Percentiles rank a stretch among this genome's conserved stretches.
Conservation (phyloP, 2,329 filamentous ascomycete species). For the Hansfordia pulvinata region DNA sequence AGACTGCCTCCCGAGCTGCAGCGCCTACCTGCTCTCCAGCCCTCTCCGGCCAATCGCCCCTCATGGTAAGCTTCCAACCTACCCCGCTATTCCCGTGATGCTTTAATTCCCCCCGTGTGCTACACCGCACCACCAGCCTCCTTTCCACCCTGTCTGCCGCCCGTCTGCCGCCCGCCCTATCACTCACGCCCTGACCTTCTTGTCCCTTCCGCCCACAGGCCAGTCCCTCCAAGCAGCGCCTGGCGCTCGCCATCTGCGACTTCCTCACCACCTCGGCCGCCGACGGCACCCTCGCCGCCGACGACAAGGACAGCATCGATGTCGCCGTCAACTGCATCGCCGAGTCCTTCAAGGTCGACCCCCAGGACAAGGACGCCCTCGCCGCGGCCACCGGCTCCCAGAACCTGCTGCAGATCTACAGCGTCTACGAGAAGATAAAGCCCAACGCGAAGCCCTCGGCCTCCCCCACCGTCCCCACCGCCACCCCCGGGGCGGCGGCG, state of each 20-base stretch:
- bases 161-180: no score
- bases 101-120: no score
- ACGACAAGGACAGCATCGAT: slow-evolving; percentile 89
- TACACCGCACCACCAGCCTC: no score
- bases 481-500: slow-evolving; percentile 24
- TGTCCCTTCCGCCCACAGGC: no score
- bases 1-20: no score
- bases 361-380: slow-evolving; percentile 59
- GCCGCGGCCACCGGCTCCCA: slow-evolving; percentile 71
- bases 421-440: slow-evolving; percentile 91
- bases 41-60: no score
- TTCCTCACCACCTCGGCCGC: slow-evolving; percentile 75
- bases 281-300: slow-evolving; percentile 76
- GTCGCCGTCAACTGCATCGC: slow-evolving; percentile 89
- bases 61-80: no score
- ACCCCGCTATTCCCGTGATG: no score
- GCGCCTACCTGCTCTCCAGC: no score
- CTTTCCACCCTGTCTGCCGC: no score
- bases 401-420: slow-evolving; percentile 82
- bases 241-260: slow-evolving; percentile 94
- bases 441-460: slow-evolving; percentile 26
- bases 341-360: slow-evolving; percentile 90
- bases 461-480: slow-evolving; percentile 23
- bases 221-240: slow-evolving; percentile 57
- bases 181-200: no score